Evolutionary conservation across 2,329 filamentous ascomycete species (phyloP), one percentile per base, ranked within the genome.

Genomic region (Fusarium tuaranense): DNA sequence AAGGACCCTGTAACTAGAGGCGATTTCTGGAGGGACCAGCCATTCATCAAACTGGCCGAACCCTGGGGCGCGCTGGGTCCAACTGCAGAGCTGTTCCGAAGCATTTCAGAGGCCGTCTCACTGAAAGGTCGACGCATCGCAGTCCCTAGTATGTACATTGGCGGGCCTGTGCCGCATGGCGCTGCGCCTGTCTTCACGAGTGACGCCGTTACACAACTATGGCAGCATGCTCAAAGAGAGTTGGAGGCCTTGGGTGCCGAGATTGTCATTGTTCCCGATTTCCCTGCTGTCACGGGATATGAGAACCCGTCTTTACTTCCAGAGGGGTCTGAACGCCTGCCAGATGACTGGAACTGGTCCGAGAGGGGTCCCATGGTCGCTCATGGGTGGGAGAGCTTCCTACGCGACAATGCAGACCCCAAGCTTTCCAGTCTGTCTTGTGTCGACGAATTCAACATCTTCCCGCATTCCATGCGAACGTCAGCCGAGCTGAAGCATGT

Each of bases 271-370:
- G 63, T 70, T 3, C 72, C 76, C 0, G 84, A 87, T 67, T 86
- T 87, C 57, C 86, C 86, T 0, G 77, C 86, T 5, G 80, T 87
- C 4, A 85, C 84, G 1, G 84, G 83, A 32, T 87, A 86, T 74
- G 85, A 87, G 67, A 86, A 86, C 30, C 82, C 86, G 18, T 75
- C 79, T 1, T 81, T 83, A 8, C 81, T 85, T 44, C 84, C 86
- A 2, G 80, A 82, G 2, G 48, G 25, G 4, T 63, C 34, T 2
- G 36, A 60, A 0, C 38, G 65, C 5, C 64, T 39, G 3, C 85
- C 86, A 2, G 80, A 83, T 1, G 80, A 85, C 66, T 89, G 87
- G 87, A 84, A 85, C 46, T 79, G 76, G 58, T 82, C 83, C 25
- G 51, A 51, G 72, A 75, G 41, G 55, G 62, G 44, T 65, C 72